Evolutionary conservation across 1,284 basidiomycete species (phyloP).

Genomic region (Schizophyllum amplum): DNA sequence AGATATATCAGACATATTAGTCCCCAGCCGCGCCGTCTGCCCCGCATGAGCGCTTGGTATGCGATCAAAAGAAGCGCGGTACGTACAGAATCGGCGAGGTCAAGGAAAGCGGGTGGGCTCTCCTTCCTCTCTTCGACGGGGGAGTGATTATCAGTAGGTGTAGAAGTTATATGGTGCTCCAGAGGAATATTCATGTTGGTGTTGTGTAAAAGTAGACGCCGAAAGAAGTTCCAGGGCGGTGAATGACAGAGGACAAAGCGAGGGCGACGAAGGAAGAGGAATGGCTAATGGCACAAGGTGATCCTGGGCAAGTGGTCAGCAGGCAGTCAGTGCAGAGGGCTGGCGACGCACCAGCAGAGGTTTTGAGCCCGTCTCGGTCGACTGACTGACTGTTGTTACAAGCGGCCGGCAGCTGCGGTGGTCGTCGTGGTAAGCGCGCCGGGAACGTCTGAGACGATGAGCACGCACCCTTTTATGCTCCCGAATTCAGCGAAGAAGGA

Average conservation of each 20-base stretch:
- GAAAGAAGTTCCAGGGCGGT: slow-evolving; percentile 44
- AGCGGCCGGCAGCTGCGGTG: slow-evolving; percentile 35
- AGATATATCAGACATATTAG: slow-evolving; percentile 74
- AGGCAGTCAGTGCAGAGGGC: slow-evolving; percentile 11
- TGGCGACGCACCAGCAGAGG: slow-evolving; percentile 23
- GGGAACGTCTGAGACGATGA: slow-evolving; percentile 12
- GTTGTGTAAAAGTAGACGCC: slow-evolving; percentile 39
- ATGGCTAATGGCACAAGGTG: slow-evolving; percentile 61
- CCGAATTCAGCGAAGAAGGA: slow-evolving; percentile 33
- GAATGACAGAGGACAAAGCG: slow-evolving; percentile 51
- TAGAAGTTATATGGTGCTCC: slow-evolving; percentile 54
- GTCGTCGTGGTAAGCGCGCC: slow-evolving; percentile 17
- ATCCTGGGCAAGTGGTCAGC: slow-evolving; percentile 34
- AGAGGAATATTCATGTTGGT: slow-evolving; percentile 51
- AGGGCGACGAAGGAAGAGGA: slow-evolving; percentile 37
- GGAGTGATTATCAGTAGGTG: slow-evolving; percentile 61
- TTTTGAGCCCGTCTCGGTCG: slow-evolving; percentile 64
- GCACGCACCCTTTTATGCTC: slow-evolving; percentile 38
- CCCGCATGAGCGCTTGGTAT: slow-evolving; percentile 10
- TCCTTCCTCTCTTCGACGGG: slow-evolving; percentile 65
- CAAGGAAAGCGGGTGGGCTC: slow-evolving; percentile 81
- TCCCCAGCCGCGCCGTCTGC: slow-evolving; percentile 73
- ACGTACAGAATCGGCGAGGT: slow-evolving; percentile 83
- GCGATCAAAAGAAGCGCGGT: slow-evolving; percentile 15
- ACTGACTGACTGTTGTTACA: slow-evolving; percentile 66